Conservation (phyloP, 2,329 filamentous ascomycete species). For the Pseudogymnoascus sp. region DNA sequence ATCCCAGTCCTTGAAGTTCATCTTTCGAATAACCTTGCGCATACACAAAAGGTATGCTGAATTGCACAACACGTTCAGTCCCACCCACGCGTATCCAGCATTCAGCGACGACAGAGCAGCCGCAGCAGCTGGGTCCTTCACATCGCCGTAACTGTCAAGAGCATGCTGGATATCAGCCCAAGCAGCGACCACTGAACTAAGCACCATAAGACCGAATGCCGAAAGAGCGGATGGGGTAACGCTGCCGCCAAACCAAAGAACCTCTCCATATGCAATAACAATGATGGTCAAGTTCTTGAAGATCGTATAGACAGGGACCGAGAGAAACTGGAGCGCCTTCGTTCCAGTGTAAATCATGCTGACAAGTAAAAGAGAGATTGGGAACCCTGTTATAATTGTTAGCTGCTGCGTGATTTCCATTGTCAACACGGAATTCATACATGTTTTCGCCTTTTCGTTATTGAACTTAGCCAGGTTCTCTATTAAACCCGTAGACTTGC, state of each 20-base stretch:
- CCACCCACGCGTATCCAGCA: constrained; percentile 90
- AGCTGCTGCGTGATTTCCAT: constrained; percentile 25
- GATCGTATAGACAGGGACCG: constrained; percentile 93
- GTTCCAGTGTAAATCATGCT: constrained; percentile 96
- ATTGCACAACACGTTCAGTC: constrained; percentile 84
- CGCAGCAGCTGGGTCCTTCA: constrained; percentile 47
- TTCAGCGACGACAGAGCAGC: constrained; percentile 78
- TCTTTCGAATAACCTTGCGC: constrained; percentile 95
- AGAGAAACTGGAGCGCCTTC: constrained; percentile 87
- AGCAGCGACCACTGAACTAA: constrained; percentile 82
- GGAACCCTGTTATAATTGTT: constrained; percentile 62
- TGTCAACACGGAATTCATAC: constrained; percentile 36
- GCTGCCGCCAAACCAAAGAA: constrained; percentile 87
- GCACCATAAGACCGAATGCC: constrained; percentile 86
- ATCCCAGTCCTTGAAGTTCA: constrained; percentile 97
- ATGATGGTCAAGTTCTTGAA: constrained; percentile 98
- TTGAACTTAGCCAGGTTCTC: constrained; percentile 71
- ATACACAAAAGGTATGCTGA: constrained; percentile 78
- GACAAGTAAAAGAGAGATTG: constrained; percentile 82
- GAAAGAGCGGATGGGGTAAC: constrained; percentile 77
- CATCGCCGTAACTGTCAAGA: constrained; percentile 36
- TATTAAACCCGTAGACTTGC: constrained; percentile 71
- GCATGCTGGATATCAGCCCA: constrained; percentile 90
- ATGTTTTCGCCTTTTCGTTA: constrained; percentile 76
- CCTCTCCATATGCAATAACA: constrained; percentile 90